Evolutionary conservation across 1,284 basidiomycete species (phyloP).

Genomic region (Pseudozyma sp.): DNA sequence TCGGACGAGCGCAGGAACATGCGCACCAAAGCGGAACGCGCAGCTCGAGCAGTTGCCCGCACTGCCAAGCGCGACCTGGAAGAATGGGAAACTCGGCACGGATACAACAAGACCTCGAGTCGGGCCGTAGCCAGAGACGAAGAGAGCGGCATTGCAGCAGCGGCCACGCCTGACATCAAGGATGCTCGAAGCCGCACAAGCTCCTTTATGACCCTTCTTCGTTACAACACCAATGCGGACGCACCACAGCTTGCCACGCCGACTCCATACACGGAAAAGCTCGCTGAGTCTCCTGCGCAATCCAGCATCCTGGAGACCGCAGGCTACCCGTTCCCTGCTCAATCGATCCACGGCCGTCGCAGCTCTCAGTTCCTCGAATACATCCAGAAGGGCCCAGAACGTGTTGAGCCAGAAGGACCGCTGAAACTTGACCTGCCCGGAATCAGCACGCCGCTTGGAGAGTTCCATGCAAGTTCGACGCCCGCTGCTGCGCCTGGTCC

Average conservation of each 20-base stretch:
- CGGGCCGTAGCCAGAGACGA: conserved; percentile 18
- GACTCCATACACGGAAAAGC: conserved; percentile 20
- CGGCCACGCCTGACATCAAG: conserved; percentile 13
- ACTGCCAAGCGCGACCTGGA: conserved; percentile 78
- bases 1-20: conserved; percentile 79
- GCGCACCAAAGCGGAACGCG: conserved; percentile 79
- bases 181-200: conserved; percentile 22
- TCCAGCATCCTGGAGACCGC: conserved; percentile 24
- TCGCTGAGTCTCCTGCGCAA: conserved; percentile 25
- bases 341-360: conserved; percentile 11
- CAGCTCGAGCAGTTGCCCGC: conserved; percentile 78
- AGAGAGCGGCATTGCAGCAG: conserved; percentile 12
- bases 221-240: conserved; percentile 25
- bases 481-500: conserved; percentile 1
- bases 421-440: conserved; percentile 25
- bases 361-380: conserved; percentile 49
- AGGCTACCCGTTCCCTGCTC: conserved; percentile 35
- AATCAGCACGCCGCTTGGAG: conserved; percentile 18
- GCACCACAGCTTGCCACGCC: conserved; percentile 23
- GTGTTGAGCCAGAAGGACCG: conserved; percentile 24
- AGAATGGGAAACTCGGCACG: conserved; percentile 88
- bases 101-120: conserved; percentile 69
- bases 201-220: conserved; percentile 43
- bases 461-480: conserved; percentile 2
- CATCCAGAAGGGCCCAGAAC: conserved; percentile 40